Percentiles rank a stretch among this genome's conserved stretches.
These are phyloP conservation scores for Vitis hybrid DNA, from an alignment of 177 flowering plant genomes.

Conservation along the genomic window DNA sequence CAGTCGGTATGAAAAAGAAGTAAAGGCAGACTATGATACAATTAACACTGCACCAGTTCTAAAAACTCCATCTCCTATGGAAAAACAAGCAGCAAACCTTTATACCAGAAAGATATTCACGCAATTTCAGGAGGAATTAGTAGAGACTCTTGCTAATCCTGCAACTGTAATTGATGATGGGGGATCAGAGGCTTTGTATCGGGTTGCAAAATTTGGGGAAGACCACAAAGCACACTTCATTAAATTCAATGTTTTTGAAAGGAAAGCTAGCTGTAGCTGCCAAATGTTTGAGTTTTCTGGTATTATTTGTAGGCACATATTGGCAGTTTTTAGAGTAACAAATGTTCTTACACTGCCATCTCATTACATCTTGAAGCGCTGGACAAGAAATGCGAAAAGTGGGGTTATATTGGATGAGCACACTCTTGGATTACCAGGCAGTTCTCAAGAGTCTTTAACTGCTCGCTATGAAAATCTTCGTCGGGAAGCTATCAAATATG, in stretches of 20 bases:
- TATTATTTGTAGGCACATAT: constrained; percentile 29
- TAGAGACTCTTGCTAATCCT: constrained; percentile 31
- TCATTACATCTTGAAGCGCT: constrained; percentile 32
- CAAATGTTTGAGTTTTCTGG: constrained; percentile 38
- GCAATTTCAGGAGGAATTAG: constrained; percentile 35
- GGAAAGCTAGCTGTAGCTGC: constrained; percentile 36
- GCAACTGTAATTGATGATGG: constrained; percentile 26
- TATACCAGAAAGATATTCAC: constrained; percentile 26
- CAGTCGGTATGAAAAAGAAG: constrained; percentile 44
- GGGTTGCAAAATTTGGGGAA: constrained; percentile 36
- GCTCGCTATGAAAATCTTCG: constrained; percentile 24
- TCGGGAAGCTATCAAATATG: constrained; percentile 23
- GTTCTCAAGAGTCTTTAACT: constrained; percentile 21
- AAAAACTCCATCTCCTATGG: constrained; percentile 38
- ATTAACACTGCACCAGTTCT: constrained; percentile 27
- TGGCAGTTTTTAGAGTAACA: constrained; percentile 31
- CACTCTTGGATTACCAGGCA: constrained; percentile 11
- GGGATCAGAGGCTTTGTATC: constrained; percentile 18
- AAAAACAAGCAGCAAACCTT: constrained; percentile 29
- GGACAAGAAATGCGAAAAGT: constrained; percentile 36
- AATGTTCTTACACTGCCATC: constrained; percentile 31
- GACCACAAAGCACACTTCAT: constrained; percentile 22
- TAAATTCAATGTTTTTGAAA: constrained; percentile 19
- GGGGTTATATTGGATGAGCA: constrained; percentile 18
- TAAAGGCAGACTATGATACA: constrained; percentile 48